phyloP scores from a whole-genome alignment of 352 stramenopile species.

The Globisporangium spiculum region DNA sequence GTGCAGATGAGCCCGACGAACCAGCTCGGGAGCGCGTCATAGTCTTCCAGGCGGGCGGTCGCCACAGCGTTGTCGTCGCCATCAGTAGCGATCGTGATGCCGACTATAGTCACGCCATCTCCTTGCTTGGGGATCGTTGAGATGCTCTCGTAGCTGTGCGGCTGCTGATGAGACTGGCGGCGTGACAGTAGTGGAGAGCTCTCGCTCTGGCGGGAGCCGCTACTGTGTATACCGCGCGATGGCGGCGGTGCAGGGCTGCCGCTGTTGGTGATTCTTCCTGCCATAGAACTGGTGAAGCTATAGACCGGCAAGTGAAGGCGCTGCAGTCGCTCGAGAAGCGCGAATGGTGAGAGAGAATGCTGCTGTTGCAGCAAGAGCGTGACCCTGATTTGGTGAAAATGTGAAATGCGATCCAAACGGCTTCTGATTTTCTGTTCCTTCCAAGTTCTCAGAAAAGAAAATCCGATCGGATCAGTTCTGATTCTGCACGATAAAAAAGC shows the following conservation, averaged over 20 bases:
- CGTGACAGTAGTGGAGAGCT: constrained; percentile 7
- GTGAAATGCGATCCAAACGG: no score
- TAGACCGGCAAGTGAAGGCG: background rate
- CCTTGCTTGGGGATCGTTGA: background rate
- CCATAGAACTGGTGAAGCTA: background rate
- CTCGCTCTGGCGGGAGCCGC: constrained; percentile 1
- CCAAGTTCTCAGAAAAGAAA: no score
- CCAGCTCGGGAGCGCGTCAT: constrained; percentile 43
- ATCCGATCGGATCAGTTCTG: no score
- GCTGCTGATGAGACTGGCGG: background rate
- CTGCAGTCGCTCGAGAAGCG: background rate
- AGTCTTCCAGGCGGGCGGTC: background rate
- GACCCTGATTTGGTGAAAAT: no score
- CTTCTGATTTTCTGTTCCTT: no score
- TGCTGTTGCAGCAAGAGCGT: background rate
- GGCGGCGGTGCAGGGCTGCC: no score
- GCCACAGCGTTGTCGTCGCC: background rate
- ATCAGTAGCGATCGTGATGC: background rate
- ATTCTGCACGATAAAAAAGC: no score
- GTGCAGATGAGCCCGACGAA: constrained; percentile 37
- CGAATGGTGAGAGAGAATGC: background rate
- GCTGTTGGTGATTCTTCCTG: background rate
- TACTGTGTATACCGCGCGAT: background rate
- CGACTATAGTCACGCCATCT: background rate
- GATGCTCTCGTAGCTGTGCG: constrained; percentile 9